Evolutionary conservation across 2,329 filamentous ascomycete species (phyloP), one percentile per base, ranked within the genome.

Genomic region (Pseudocercospora cruenta): DNA sequence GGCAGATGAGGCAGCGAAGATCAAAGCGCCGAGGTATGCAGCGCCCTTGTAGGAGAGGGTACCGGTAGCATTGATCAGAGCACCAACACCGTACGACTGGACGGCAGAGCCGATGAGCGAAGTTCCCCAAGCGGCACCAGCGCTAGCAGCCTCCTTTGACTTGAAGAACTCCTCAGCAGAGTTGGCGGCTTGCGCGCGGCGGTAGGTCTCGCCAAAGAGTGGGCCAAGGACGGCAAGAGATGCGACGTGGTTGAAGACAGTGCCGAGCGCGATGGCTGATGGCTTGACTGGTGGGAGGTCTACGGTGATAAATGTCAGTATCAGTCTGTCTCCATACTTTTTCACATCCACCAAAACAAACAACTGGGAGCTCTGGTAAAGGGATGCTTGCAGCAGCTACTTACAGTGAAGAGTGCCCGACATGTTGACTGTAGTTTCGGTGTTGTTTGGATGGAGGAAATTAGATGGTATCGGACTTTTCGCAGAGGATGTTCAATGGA

Each of bases 1-100:
- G 76, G 93, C 94, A 76, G 93, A 90, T 73, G 90, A 94, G 73
- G 94, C 94, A 71, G 93, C 86, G 86, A 98, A 98, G 85, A 98
- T 91, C 79, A 98, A 84, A 67, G 86, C 86, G 73, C 95, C 95
- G 68, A 98, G 86, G 84, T 97, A 98, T 64, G 94, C 93, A 70
- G 95, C 93, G 74, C 95, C 95, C 88, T 97, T 98, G 86, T 98
- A 98, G 83, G 88, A 93, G 70, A 98, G 86, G 62, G 94, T 97
- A 72, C 93, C 94, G 49, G 94, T 98, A 72, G 94, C 93, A 81
- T 98, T 98, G 86, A 79, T 74, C n/a, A 81, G 77, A 55, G 79
- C 79, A 62, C 80, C 80, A 21, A 82, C 79, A 70, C 80, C 80
- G 70, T 81, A 82, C 1, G 80, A 78, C 70, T 81, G 78, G 54